These are phyloP conservation scores for Arctium lappa DNA, from an alignment of 129 eudicot species.

Conservation along the genomic window DNA sequence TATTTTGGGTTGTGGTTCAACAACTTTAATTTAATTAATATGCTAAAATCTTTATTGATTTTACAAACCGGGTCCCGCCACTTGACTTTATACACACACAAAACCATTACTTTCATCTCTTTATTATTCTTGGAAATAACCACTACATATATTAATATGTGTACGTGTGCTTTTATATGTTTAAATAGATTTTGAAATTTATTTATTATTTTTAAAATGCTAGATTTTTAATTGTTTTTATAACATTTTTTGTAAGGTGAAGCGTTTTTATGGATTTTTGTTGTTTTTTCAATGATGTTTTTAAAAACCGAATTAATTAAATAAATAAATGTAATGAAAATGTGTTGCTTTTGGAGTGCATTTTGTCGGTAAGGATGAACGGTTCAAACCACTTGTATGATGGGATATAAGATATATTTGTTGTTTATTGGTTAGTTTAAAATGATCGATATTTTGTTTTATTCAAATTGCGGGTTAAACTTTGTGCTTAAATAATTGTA, in stretches of 20 bases:
- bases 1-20: not conserved
- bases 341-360: not conserved
- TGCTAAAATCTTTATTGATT: slow-evolving; percentile 15
- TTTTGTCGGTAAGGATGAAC: slow-evolving; percentile 8
- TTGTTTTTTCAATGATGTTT: not conserved
- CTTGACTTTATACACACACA: not conserved
- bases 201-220: too few relatives aligned
- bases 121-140: not conserved
- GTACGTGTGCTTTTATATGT: not conserved
- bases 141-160: not conserved
- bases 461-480: not conserved
- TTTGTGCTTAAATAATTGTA: not conserved
- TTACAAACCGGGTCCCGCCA: slow-evolving; percentile 30
- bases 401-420: not conserved
- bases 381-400: not conserved
- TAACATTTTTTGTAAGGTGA: too few relatives aligned
- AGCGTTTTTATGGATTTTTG: too few relatives aligned
- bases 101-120: not conserved
- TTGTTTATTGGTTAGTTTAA: not conserved
- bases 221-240: too few relatives aligned
- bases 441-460: not conserved
- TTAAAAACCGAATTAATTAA: too few relatives aligned
- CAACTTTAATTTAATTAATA: not conserved
- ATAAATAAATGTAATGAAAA: too few relatives aligned
- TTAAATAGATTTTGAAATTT: too few relatives aligned